These are phyloP conservation scores for Athelia psychrophila DNA, from an alignment of 1,284 basidiomycete genomes.

Conservation along the genomic window DNA sequence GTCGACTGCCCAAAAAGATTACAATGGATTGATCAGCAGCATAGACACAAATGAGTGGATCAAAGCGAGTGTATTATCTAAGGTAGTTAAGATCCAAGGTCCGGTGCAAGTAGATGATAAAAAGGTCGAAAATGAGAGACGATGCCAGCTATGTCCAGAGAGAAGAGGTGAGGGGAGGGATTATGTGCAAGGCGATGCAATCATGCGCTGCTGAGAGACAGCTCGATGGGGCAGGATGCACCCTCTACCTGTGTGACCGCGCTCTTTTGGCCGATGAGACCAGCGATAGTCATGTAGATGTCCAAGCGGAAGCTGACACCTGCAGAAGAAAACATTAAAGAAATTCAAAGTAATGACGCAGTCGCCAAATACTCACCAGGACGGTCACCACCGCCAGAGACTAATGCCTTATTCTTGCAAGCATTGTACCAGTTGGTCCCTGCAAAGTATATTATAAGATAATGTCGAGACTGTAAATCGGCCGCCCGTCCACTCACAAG, in stretches of 20 bases:
- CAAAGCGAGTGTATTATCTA: not conserved
- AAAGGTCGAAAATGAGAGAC: not conserved
- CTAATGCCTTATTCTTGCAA: slow-evolving; percentile 62
- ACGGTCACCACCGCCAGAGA: slow-evolving; percentile 48
- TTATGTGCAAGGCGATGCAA: not conserved
- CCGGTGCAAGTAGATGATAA: not conserved
- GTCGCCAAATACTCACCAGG: slow-evolving; percentile 46
- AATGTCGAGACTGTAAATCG: slow-evolving; percentile 1
- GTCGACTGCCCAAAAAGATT: not conserved
- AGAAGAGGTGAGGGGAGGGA: not conserved
- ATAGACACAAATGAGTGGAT: not conserved
- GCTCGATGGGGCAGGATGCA: slow-evolving; percentile 75
- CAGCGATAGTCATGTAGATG: slow-evolving; percentile 68
- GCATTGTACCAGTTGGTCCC: slow-evolving; percentile 80
- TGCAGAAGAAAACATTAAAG: slow-evolving; percentile 21
- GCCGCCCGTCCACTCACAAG: slow-evolving; percentile 52
- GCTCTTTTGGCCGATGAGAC: slow-evolving; percentile 54
- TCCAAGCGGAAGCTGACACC: slow-evolving; percentile 69
- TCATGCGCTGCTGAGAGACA: slow-evolving; percentile 45
- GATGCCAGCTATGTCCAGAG: not conserved
- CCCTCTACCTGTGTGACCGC: slow-evolving; percentile 58
- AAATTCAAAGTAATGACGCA: not conserved
- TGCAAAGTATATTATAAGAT: slow-evolving; percentile 21
- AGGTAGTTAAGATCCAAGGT: not conserved
- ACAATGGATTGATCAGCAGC: not conserved